Evolutionary conservation across 305 asterid species (phyloP).

Genomic region (Euphrasia arctica): DNA sequence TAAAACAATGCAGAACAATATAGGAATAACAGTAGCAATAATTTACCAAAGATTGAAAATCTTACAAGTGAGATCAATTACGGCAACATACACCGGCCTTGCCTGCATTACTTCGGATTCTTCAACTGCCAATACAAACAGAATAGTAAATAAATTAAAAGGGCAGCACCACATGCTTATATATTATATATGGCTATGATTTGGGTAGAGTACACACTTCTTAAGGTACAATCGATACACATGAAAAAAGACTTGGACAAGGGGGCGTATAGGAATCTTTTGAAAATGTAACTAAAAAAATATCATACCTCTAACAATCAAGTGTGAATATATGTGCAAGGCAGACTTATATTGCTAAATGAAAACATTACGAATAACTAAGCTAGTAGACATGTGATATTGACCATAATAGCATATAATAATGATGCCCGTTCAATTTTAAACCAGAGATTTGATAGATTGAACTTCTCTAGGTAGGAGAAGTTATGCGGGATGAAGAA

Average conservation of each 20-base stretch:
- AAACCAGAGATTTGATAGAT: constrained; percentile 3
- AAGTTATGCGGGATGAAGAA: not conserved
- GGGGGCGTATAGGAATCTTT: not conserved
- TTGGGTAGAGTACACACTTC: not conserved
- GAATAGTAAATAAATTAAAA: constrained; percentile 11
- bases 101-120: constrained; percentile 85
- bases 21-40: constrained; percentile 8
- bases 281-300: not conserved
- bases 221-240: not conserved
- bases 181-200: not conserved
- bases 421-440: constrained; percentile 8
- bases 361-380: not conserved
- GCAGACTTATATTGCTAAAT: not conserved
- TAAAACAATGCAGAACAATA: not conserved
- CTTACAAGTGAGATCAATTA: constrained; percentile 93
- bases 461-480: not conserved
- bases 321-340: not conserved
- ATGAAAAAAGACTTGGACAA: too few species aligned
- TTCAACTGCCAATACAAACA: constrained; percentile 60
- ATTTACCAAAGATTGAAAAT: constrained; percentile 26
- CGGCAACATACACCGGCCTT: constrained; percentile 92
- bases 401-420: constrained; percentile 7
- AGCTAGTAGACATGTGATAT: constrained; percentile 3
- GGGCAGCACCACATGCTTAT: not conserved
- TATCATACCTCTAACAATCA: not conserved